A percentile compares a stretch with the other conserved stretches of the same genome.
Evolutionary conservation across 179 eudicot species (phyloP).

Genomic region (Dionaea muscipula): DNA sequence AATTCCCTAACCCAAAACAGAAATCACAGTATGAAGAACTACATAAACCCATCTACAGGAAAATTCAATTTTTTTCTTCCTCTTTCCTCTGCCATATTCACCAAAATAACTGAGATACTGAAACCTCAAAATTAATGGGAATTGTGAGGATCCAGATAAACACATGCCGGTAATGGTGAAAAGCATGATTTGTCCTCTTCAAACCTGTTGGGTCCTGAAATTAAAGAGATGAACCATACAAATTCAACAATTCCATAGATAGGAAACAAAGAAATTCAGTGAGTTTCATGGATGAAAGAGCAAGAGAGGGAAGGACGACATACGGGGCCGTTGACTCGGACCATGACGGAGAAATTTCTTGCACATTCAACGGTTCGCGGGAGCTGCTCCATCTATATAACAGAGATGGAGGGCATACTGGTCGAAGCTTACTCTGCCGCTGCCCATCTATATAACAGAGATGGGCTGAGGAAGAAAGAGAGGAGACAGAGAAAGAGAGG

Average conservation of each 20-base stretch:
- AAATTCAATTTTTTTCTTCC: background rate
- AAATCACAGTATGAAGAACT: no score
- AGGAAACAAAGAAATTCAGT: no score
- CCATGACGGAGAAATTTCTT: slow-evolving; percentile 60
- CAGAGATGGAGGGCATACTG: no score
- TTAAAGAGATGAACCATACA: background rate
- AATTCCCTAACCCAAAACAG: background rate
- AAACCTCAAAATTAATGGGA: background rate
- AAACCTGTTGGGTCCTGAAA: slow-evolving; percentile 88
- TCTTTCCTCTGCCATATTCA: no score
- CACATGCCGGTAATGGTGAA: slow-evolving; percentile 63
- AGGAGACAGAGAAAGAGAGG: no score
- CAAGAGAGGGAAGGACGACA: slow-evolving; percentile 13
- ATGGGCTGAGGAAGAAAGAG: no score
- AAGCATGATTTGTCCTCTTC: slow-evolving; percentile 85
- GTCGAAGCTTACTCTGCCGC: no score
- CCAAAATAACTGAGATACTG: background rate
- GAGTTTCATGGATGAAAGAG: background rate
- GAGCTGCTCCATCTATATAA: no score
- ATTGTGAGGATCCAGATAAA: background rate
- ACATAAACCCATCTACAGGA: background rate
- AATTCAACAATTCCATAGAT: background rate
- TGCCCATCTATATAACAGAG: no score
- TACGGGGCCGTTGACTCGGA: slow-evolving; percentile 74
- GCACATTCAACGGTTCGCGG: slow-evolving; percentile 62